Evolutionary conservation across 768 basidiomycete species (phyloP), one percentile per base, ranked within the genome.

Genomic region (Tephrocybe sp.): DNA sequence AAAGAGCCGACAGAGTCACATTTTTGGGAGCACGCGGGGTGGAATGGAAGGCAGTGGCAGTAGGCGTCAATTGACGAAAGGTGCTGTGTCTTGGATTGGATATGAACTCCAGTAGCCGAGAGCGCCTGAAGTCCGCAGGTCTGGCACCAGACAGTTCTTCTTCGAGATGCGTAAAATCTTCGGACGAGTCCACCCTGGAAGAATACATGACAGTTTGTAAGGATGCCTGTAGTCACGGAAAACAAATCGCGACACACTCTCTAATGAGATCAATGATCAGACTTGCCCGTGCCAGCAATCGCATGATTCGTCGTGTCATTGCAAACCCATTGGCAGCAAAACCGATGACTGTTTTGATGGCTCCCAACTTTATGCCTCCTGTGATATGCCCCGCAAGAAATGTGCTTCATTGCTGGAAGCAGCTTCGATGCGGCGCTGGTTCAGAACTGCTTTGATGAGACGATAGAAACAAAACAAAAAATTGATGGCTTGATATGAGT

Each of bases 191-290:
- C 19, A 82, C 59, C 7, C 84, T 84, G 49, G 15, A 48, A 16
- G 49, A 37, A 11, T 49, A 12, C 40, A 23, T 15, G 34, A 47
- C n/a, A n/a, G n/a, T n/a, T n/a, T n/a, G n/a, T n/a, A n/a, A n/a
- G n/a, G n/a, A n/a, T n/a, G n/a, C n/a, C n/a, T n/a, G n/a, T n/a
- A 16, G 25, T 23, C 1, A 23, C 13, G 5, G 34, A 47, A 15
- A 42, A 45, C 27, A 24, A 31, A 11, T 50, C 22, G 0, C 16
- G 1, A 65, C 81, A 48, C 52, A 88, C 88, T 88, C 88, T 69
- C 83, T 83, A 23, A 81, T 65, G 18, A 83, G 54, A 15, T 88
- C 89, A 47, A 84, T 74, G 50, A 79, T 75, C 16, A 91, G 60
- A 55, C 67, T 74, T 0, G 71, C 75, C 39, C 86, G 73, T 2